Base-by-base conservation (phyloP, 2,329 filamentous ascomycete species). In the Shiraia sp. region DNA sequence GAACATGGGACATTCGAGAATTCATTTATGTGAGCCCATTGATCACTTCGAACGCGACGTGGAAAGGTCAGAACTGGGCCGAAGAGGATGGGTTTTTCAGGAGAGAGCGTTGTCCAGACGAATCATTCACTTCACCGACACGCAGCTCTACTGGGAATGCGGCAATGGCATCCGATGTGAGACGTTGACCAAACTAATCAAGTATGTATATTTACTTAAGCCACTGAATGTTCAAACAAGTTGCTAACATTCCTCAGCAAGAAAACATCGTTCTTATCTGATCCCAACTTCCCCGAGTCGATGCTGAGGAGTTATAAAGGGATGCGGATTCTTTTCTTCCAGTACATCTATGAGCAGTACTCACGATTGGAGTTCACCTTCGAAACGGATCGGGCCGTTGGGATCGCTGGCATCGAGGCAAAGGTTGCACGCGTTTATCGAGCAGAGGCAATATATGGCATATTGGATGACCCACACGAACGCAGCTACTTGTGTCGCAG, bases 71-170 rank as follows among this genome's bases (percentile, higher is more conserved):
- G 12, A 17, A 1, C 36, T 63, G 0, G 58, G 54, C 15, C 13
- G 24, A 2, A 49, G 61, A 1, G 62, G 45, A 0, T 66, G 60
- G 62, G 52, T 63, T 0, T 40, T 61, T 1, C 59, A 66, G 37
- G 61, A 64, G 28, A 43, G 51, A 15, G 57, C 54, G 1, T 32
- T 66, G 2, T 47, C 61, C 7, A 45, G 51, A 2, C 45, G 61
- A 2, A 59, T 51, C 0, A 53, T 65, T 15, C 54, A 55, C 29
- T 65, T 63, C 28, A 52, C 57, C 0, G 34, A 56, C 4, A 29
- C 36, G 4, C 59, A 65, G 19, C 48, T 47, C 2, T 65, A 65
- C 27, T 66, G 46, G 40, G 60, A 65, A 25, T 63, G 63, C 32
- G 42, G 46, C 0, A n/a, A 42, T 2, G 55, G 51, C 2, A 31